phyloP scores from a whole-genome alignment of 345 rosid genomes.

The Rubroshorea leprosula region DNA sequence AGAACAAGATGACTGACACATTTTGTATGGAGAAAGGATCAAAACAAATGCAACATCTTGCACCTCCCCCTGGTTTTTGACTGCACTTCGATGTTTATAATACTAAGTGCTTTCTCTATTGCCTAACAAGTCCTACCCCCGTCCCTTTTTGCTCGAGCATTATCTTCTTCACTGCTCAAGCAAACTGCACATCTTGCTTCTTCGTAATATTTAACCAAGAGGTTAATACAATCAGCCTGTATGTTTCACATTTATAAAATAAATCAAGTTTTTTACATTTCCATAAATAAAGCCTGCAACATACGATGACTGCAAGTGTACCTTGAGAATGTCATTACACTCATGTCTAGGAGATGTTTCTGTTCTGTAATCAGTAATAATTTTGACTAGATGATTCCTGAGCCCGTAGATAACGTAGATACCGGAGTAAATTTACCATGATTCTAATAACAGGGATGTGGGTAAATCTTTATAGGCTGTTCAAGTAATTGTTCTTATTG shows the following conservation, averaged over 20 bases:
- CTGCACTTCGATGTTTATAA: constrained; percentile 64
- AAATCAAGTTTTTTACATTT: constrained; percentile 11
- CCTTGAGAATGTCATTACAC: constrained; percentile 97
- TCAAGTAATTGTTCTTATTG: too few relatives aligned
- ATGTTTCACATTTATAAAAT: constrained; percentile 12
- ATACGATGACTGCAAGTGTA: constrained; percentile 15
- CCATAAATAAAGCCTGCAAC: not conserved
- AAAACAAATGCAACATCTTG: constrained; percentile 94
- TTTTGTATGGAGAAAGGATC: constrained; percentile 79
- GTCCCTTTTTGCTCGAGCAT: constrained; percentile 52
- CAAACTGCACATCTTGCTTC: constrained; percentile 79
- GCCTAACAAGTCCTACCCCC: constrained; percentile 38
- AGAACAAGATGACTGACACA: constrained; percentile 71
- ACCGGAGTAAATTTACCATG: too few relatives aligned
- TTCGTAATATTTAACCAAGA: constrained; percentile 77
- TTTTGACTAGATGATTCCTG: constrained; percentile 88
- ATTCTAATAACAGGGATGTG: too few relatives aligned
- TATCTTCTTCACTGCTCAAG: constrained; percentile 64
- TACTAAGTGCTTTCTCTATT: constrained; percentile 32
- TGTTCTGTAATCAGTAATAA: constrained; percentile 93
- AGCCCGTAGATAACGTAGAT: constrained; percentile 51
- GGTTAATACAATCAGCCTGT: constrained; percentile 94
- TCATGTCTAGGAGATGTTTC: constrained; percentile 98
- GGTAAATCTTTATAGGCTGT: too few relatives aligned
- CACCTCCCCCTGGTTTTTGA: constrained; percentile 82